A percentile compares a stretch with the other conserved stretches of the same genome.
Evolutionary conservation across 257 asterid species (phyloP).

Genomic region (Linaria vulgaris): DNA sequence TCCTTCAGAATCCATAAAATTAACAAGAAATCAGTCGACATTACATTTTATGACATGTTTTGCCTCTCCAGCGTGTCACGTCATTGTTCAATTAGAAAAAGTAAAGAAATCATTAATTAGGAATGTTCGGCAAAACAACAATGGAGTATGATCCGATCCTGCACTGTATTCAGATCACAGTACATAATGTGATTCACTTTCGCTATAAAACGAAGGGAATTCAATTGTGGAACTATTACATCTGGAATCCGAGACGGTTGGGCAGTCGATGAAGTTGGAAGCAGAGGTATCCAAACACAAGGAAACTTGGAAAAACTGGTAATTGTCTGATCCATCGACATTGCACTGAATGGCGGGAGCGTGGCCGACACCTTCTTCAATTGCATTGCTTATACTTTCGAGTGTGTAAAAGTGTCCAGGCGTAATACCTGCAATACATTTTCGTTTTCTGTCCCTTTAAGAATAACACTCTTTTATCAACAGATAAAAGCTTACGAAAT

Average conservation of each 20-base stretch:
- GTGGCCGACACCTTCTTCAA: constrained; percentile 50
- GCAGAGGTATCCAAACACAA: constrained; percentile 70
- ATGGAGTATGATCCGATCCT: too few species aligned
- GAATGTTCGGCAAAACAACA: too few species aligned
- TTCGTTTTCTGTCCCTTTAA: background rate
- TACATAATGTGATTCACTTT: constrained; percentile 22
- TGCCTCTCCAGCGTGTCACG: too few species aligned
- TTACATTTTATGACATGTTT: too few species aligned
- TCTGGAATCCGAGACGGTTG: constrained; percentile 51
- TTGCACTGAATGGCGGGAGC: constrained; percentile 68
- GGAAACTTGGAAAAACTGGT: constrained; percentile 60
- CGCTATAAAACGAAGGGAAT: constrained; percentile 53
- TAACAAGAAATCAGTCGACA: too few species aligned
- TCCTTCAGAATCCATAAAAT: too few species aligned
- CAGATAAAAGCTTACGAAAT: too few species aligned
- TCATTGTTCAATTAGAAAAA: too few species aligned
- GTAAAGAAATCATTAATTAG: too few species aligned
- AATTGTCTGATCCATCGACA: constrained; percentile 51
- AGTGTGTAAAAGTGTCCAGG: constrained; percentile 45
- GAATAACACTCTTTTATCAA: too few species aligned
- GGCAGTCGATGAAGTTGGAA: constrained; percentile 53
- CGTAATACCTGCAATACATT: constrained; percentile 40
- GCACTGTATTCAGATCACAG: constrained; percentile 11
- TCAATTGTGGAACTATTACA: constrained; percentile 40
- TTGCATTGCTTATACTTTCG: constrained; percentile 51